phyloP scores from a whole-genome alignment of 2,329 filamentous ascomycete species.

The Orbilia quercus region DNA sequence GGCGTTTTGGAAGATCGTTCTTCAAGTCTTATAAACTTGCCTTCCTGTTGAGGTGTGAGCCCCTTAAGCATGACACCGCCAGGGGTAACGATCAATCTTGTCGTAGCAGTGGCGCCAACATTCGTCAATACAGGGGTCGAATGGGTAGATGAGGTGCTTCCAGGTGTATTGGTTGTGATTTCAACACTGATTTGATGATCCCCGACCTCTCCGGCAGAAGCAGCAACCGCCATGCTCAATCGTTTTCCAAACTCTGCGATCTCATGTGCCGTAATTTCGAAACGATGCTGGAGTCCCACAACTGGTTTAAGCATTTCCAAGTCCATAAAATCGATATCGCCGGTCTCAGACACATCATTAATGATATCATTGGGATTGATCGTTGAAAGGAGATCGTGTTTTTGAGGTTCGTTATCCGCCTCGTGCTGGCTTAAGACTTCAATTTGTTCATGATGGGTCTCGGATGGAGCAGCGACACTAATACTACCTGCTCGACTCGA shows the following conservation, averaged over 20 bases:
- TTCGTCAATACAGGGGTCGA: not conserved
- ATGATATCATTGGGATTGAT: slow-evolving; percentile 63
- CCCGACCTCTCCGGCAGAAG: slow-evolving; percentile 45
- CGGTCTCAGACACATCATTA: slow-evolving; percentile 63
- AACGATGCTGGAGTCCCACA: slow-evolving; percentile 59
- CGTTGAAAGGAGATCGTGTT: slow-evolving; percentile 58
- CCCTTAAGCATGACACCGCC: slow-evolving; percentile 81
- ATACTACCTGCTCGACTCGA: slow-evolving; percentile 40
- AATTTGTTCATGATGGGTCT: slow-evolving; percentile 27
- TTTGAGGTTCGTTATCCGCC: slow-evolving; percentile 37
- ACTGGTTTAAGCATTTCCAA: slow-evolving; percentile 65
- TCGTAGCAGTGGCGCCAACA: slow-evolving; percentile 49
- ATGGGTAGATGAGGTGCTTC: slow-evolving; percentile 9
- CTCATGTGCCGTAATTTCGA: slow-evolving; percentile 60
- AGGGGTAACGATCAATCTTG: slow-evolving; percentile 78
- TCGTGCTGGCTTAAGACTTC: slow-evolving; percentile 34
- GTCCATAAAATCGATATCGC: slow-evolving; percentile 62
- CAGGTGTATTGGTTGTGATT: slow-evolving; percentile 37
- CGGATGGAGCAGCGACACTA: slow-evolving; percentile 30
- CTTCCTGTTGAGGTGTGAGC: slow-evolving; percentile 75
- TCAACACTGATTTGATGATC: slow-evolving; percentile 53
- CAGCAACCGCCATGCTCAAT: slow-evolving; percentile 48
- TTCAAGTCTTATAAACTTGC: slow-evolving; percentile 77
- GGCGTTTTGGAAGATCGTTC: slow-evolving; percentile 62
- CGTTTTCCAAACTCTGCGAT: slow-evolving; percentile 60